These are phyloP conservation scores for Ganoderma boninense DNA, from an alignment of 1,284 basidiomycete species.

Conservation along the genomic window DNA sequence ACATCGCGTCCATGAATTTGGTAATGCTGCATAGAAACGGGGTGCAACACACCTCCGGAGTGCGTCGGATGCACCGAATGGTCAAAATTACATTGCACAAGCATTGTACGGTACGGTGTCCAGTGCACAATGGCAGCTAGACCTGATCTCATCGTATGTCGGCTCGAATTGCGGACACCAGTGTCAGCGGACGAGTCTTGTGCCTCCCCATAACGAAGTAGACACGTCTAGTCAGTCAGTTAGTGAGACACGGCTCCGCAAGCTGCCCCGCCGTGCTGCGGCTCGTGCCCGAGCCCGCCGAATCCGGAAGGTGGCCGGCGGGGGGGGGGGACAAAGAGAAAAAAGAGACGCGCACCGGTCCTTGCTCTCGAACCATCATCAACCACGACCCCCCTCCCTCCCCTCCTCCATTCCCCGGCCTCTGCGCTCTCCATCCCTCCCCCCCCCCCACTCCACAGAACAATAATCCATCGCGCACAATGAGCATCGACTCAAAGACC, in stretches of 20 bases:
- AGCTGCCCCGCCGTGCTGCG: not conserved
- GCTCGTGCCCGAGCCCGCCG: not conserved
- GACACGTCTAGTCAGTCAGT: not conserved
- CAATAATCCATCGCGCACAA: not conserved
- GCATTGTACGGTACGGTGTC: too few relatives aligned
- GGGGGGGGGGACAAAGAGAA: not conserved
- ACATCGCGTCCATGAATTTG: too few relatives aligned
- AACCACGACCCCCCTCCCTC: not conserved
- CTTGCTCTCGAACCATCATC: not conserved
- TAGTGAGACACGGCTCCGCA: not conserved
- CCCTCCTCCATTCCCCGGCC: not conserved
- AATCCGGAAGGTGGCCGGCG: not conserved
- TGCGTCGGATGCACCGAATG: too few relatives aligned
- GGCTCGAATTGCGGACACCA: not conserved
- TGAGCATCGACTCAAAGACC: not conserved
- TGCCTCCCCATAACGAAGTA: not conserved
- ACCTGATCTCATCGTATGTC: too few relatives aligned
- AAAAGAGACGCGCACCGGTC: conserved; percentile 4
- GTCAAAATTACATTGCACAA: too few relatives aligned
- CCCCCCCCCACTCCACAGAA: not conserved
- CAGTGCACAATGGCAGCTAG: too few relatives aligned
- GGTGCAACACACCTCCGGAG: too few relatives aligned
- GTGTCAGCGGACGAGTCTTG: not conserved
- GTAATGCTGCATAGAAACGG: too few relatives aligned
- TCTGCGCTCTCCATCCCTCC: not conserved